Evolutionary conservation across 169 alveolate genomes (phyloP).

Genomic region (Eimeria necatrix): DNA sequence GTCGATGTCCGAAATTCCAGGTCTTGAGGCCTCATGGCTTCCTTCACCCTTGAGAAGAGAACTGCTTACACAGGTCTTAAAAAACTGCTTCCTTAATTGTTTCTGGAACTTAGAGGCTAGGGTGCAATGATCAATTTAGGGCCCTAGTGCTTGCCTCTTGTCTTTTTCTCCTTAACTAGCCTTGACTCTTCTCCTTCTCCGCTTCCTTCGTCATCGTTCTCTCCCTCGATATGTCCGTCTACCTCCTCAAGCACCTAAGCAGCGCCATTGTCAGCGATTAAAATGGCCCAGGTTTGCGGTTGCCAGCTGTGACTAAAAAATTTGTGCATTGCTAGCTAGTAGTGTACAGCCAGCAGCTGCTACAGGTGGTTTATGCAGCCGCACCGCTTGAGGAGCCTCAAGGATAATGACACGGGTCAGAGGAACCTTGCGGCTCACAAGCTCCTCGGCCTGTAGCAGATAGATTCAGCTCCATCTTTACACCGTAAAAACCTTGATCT

Average conservation of each 20-base stretch:
- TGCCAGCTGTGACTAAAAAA: no score
- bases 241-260: slow-evolving; percentile 20
- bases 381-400: slow-evolving; percentile 58
- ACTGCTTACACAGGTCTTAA: no score
- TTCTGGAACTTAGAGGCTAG: no score
- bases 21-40: not conserved
- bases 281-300: no score
- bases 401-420: slow-evolving; percentile 65
- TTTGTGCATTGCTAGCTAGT: no score
- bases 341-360: not conserved
- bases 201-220: slow-evolving; percentile 16
- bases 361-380: not conserved
- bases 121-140: no score
- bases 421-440: slow-evolving; percentile 48
- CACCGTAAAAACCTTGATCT: not conserved
- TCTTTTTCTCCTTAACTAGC: slow-evolving; percentile 23
- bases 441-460: slow-evolving; percentile 50
- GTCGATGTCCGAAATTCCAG: not conserved
- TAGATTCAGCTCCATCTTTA: not conserved
- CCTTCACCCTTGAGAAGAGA: not conserved
- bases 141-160: slow-evolving; percentile 7
- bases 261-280: not conserved
- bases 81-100: no score
- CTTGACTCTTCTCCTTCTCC: slow-evolving; percentile 33
- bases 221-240: slow-evolving; percentile 12